Evolutionary conservation across 495 filamentous ascomycete species (phyloP), one percentile per base, ranked within the genome.

Genomic region (Trichoderma asperelloides): DNA sequence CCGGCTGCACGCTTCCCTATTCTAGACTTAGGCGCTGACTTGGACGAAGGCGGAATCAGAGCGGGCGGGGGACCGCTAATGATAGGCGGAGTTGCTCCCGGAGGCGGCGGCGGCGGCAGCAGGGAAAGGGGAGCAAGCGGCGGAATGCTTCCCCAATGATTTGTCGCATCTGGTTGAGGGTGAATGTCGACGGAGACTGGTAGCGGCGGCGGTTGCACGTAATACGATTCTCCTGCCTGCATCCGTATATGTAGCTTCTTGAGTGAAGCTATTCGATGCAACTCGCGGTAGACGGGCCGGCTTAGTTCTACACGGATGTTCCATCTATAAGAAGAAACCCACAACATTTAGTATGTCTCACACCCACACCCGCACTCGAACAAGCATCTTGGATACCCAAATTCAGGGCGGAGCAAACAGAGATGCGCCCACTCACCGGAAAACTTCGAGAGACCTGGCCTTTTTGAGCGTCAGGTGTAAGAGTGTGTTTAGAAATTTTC

Each of bases 231-330:
- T 1, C 82, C 80, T 18, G 79, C 75, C 65, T 88, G 75, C 77
- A 89, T 78, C 71, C 83, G 68, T 72, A 91, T 73, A 77, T 90
- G 73, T 67, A 87, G 67, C 74, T 86, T 68, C 67, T 86, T 68
- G 75, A 91, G 74, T 68, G 78, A 74, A 39, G 71, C 68, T 39
- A 86, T 79, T 30, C 75, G 66, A 68, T 87, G 85, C 40, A 89
- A 76, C 23, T 77, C 79, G 63, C 77, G 76, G 73, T 85, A 88
- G n/a, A 88, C 79, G 21, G 78, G 78, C 13, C 84, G 78, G 69
- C 82, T 85, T 1, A 89, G 76, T 69, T 88, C 86, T 33, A 87
- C 81, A 18, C 85, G 80, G 43, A 85, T 81, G 72, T 88, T 85
- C 86, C 86, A 89, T 67, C 83, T 86, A 13, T 3, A 16, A 47